A percentile compares a stretch with the other conserved stretches of the same genome.
Evolutionary conservation across 352 stramenopile genomes (phyloP).

Genomic region (Lagenidium giganteum): DNA sequence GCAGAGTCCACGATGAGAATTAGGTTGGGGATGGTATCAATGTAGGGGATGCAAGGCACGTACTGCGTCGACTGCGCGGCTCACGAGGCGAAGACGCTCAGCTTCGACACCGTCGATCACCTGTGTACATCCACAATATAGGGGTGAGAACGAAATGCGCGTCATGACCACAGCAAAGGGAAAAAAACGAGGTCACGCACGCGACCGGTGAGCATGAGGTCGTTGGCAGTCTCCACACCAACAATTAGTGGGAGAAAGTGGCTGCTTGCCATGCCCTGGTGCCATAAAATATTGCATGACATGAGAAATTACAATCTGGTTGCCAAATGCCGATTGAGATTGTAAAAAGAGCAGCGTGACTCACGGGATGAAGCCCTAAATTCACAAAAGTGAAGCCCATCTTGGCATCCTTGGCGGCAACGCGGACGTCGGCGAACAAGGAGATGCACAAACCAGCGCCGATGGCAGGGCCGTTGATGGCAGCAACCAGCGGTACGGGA

Average conservation of each 20-base stretch:
- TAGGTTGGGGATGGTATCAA: no score
- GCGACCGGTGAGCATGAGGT: slow-evolving; percentile 76
- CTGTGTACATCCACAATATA: slow-evolving; percentile 7
- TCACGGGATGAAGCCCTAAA: slow-evolving; percentile 72
- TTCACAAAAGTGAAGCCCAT: slow-evolving; percentile 87
- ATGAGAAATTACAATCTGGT: background rate
- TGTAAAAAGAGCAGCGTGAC: background rate
- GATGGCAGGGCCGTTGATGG: slow-evolving; percentile 82
- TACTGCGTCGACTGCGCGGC: slow-evolving; percentile 36
- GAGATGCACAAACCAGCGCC: slow-evolving; percentile 77
- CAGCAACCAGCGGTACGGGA: slow-evolving; percentile 76
- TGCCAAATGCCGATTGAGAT: background rate
- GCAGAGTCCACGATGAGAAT: background rate
- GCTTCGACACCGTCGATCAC: slow-evolving; percentile 65
- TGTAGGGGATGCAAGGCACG: background rate
- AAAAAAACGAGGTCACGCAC: slow-evolving; percentile 11
- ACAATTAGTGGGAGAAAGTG: slow-evolving; percentile 77
- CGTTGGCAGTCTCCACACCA: slow-evolving; percentile 48
- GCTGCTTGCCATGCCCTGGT: slow-evolving; percentile 74
- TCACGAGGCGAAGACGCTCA: slow-evolving; percentile 38
- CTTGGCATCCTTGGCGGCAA: slow-evolving; percentile 58
- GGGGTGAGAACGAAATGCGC: background rate
- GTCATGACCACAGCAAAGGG: background rate
- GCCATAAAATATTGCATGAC: background rate
- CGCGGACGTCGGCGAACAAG: slow-evolving; percentile 77